Base-by-base conservation (phyloP, 345 rosid species). In the Erysimum cheiranthoides region DNA sequence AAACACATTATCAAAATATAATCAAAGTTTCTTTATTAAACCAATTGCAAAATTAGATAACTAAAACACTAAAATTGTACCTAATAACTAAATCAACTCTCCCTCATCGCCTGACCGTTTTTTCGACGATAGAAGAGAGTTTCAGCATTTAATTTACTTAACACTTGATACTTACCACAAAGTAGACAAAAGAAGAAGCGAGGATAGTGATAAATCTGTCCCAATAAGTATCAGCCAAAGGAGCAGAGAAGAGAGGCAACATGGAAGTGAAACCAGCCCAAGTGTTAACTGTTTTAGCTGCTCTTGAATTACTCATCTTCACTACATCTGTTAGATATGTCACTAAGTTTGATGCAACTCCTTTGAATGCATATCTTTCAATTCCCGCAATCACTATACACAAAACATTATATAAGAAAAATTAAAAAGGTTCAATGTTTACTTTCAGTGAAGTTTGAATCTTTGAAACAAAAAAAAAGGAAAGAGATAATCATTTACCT, bases 311-410 rank as follows among this genome's bases (percentile, higher is more conserved):
- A 68, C 93, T 87, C 97, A 95, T 86, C 70, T 85, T 86, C 50
- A 92, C 88, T 3, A 85, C 85, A 51, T 92, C 97, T 28, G 99
- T 95, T 13, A 95, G 81, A 76, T 92, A 95, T 8, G 97, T 95
- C 59, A 95, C 96, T 46, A 95, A 80, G 81, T 95, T 95, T 7
- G 99, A 92, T 61, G 90, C 89, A 79, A 95, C 97, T 73, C 99
- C 99, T 79, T 95, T 95, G 85, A 89, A 95, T 25, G 95, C 99
- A 83, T 90, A 90, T 83, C 99, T 88, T 89, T 95, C 99, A 72
- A 88, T 85, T 7, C 97, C 98, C 42, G 97, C 92, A 35, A 92
- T 75, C 78, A 86, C 99, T 77, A 49, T 57, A 56, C 7, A 50
- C 27, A 7, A 32, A 52, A 54, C 38, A 58, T 21, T 34, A 36